Percentiles rank a stretch among this genome's conserved stretches.
phyloP scores from a whole-genome alignment of 257 asterid species.

The Solanum lycopersicoides region DNA sequence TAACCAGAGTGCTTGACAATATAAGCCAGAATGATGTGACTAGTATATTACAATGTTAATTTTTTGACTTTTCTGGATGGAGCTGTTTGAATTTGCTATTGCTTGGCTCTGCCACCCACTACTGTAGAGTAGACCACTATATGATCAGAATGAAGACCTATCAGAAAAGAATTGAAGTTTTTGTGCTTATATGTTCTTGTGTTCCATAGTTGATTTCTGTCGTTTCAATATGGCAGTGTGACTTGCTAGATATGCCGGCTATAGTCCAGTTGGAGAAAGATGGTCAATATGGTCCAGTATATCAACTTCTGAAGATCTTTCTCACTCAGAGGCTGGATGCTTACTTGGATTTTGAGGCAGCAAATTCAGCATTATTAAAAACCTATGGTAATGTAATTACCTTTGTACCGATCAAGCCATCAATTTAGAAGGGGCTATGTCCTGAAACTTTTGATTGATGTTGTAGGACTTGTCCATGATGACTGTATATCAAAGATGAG shows the following conservation, averaged over 20 bases:
- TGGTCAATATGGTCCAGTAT: constrained; percentile 37
- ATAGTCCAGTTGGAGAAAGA: constrained; percentile 85
- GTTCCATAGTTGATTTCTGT: neutral
- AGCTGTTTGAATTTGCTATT: neutral
- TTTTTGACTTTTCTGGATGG: neutral
- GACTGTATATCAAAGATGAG: constrained; percentile 85
- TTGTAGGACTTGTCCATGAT: constrained; percentile 79
- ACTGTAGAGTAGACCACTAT: neutral
- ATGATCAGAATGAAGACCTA: neutral
- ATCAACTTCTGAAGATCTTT: constrained; percentile 76
- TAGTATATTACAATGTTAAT: neutral
- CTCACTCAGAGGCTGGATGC: constrained; percentile 77
- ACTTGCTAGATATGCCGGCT: constrained; percentile 80
- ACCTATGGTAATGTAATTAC: constrained; percentile 38
- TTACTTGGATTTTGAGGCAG: constrained; percentile 61
- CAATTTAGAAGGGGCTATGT: neutral
- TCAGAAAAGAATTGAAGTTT: neutral
- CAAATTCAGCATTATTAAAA: constrained; percentile 43
- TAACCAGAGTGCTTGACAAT: neutral
- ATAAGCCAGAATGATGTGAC: neutral
- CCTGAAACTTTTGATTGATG: constrained; percentile 1
- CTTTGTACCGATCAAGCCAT: neutral
- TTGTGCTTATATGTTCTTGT: neutral
- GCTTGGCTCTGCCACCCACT: neutral
- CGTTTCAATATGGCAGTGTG: constrained; percentile 37